Conservation (phyloP, 768 basidiomycete genomes). For the Tulasnella sp. region DNA sequence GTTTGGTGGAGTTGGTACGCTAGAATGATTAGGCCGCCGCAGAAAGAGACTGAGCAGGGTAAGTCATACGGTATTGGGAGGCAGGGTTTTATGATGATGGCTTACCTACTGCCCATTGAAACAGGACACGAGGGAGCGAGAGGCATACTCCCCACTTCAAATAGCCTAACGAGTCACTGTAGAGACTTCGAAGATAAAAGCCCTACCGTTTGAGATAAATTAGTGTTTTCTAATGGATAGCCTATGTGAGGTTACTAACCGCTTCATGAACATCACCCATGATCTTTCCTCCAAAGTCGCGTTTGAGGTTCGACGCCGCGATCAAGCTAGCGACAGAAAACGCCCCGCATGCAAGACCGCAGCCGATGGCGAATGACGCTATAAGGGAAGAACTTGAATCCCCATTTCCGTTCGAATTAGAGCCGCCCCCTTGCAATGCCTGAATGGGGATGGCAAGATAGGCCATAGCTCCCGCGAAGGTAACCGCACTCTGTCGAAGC, state of each 20-base stretch:
- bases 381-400: neutral
- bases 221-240: neutral
- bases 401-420: no score
- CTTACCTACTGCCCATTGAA: conserved; percentile 2
- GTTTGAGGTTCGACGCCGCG: neutral
- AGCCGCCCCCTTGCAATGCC: neutral
- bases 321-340: neutral
- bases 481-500: neutral
- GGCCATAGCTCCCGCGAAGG: neutral
- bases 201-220: neutral
- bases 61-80: neutral
- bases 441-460: neutral
- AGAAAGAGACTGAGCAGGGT: neutral
- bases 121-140: neutral
- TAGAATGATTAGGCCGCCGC: neutral
- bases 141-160: neutral
- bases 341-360: neutral
- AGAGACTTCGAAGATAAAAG: neutral
- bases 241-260: neutral
- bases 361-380: neutral
- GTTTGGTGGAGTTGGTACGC: neutral
- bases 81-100: neutral
- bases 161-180: neutral
- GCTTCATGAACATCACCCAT: neutral
- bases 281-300: neutral